These are phyloP conservation scores for Conidiobolus coronatus DNA, from an alignment of 371 early-diverging fungal genomes.

Conservation along the genomic window DNA sequence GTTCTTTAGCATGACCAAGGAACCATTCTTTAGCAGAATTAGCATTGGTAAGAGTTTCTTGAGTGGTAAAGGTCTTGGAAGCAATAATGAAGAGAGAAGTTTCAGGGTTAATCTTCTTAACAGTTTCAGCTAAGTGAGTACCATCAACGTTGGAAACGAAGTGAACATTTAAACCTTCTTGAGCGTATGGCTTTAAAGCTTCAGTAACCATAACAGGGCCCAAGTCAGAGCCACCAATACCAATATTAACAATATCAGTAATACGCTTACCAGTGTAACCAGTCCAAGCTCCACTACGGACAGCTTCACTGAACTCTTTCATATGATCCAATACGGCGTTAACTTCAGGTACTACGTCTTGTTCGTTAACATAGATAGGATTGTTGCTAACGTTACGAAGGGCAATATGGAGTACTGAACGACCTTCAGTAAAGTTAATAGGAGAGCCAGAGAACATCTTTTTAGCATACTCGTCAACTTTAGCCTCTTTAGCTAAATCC, in stretches of 20 bases:
- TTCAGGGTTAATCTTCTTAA: constrained; percentile 72
- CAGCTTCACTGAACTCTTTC: constrained; percentile 52
- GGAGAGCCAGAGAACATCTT: constrained; percentile 89
- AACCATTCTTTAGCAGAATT: constrained; percentile 88
- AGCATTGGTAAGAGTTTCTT: constrained; percentile 97
- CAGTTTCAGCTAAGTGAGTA: constrained; percentile 79
- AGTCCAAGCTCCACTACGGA: constrained; percentile 78
- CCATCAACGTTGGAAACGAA: constrained; percentile 98
- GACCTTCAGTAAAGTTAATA: constrained; percentile 96
- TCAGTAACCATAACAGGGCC: constrained; percentile 98
- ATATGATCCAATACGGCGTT: constrained; percentile 86
- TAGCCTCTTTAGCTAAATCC: constrained; percentile 59
- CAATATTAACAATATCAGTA: constrained; percentile 94
- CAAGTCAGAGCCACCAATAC: constrained; percentile 99
- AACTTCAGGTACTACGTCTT: constrained; percentile 82
- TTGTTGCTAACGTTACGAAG: constrained; percentile 71
- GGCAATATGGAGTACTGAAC: constrained; percentile 92
- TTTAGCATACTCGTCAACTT: constrained; percentile 62
- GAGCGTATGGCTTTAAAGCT: constrained; percentile 80
- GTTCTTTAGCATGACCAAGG: constrained; percentile 57
- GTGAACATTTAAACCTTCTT: constrained; percentile 53
- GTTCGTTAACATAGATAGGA: constrained; percentile 58
- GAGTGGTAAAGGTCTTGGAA: constrained; percentile 97
- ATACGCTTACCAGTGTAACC: constrained; percentile 89
- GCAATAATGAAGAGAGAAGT: constrained; percentile 93